Evolutionary conservation across 208 protist species (phyloP).

Genomic region (Trypanosoma mega): DNA sequence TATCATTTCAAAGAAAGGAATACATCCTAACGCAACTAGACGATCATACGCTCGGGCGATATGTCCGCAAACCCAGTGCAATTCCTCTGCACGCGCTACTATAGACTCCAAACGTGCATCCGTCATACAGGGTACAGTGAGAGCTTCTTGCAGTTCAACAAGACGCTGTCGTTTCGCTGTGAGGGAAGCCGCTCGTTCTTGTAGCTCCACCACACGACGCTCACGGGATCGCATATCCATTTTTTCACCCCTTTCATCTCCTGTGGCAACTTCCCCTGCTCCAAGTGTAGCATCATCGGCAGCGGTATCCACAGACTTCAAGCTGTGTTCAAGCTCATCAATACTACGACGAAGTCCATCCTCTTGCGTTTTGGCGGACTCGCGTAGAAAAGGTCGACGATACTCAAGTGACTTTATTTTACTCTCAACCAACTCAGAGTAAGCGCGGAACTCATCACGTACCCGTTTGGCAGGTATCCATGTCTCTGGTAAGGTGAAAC

Average conservation of each 20-base stretch:
- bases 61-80: conserved; percentile 92
- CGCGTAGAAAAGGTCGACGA: conserved; percentile 61
- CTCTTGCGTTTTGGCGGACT: conserved; percentile 52
- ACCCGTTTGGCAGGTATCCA: conserved; percentile 92
- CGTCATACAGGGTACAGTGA: conserved; percentile 49
- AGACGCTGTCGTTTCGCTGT: conserved; percentile 80
- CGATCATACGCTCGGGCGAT: conserved; percentile 69
- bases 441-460: conserved; percentile 91
- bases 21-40: conserved; percentile 85
- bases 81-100: conserved; percentile 78
- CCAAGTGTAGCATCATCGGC: conserved; percentile 8
- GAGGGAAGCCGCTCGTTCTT: conserved; percentile 60
- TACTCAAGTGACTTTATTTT: conserved; percentile 89
- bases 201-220: conserved; percentile 61
- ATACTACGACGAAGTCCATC: conserved; percentile 62
- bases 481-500: conserved; percentile 88
- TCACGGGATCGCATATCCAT: conserved; percentile 50
- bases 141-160: conserved; percentile 65
- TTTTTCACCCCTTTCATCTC: conserved; percentile 20
- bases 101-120: conserved; percentile 62
- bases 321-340: conserved; percentile 41
- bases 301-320: conserved; percentile 41
- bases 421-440: conserved; percentile 91
- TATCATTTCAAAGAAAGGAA: conserved; percentile 93
- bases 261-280: conserved; percentile 15